A percentile compares a stretch with the other conserved stretches of the same genome.
These are phyloP conservation scores for Euphorbia corollata DNA, from an alignment of 441 rosid genomes.

Conservation along the genomic window DNA sequence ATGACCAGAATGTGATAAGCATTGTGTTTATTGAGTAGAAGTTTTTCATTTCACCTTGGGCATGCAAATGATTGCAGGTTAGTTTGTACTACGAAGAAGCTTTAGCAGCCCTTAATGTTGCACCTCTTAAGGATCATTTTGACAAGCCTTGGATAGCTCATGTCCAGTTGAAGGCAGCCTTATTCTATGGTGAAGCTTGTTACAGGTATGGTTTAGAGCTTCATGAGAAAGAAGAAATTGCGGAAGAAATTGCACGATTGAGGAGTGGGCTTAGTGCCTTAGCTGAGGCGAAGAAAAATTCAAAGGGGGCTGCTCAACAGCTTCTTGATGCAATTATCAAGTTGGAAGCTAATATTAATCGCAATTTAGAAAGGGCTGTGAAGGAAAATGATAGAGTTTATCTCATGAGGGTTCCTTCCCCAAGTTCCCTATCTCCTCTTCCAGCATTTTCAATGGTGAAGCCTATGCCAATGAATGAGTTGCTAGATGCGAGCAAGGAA, in stretches of 20 bases:
- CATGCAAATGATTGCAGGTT: conserved; percentile 39
- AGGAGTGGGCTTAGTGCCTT: conserved; percentile 59
- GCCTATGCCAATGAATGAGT: conserved; percentile 71
- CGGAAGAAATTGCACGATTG: conserved; percentile 87
- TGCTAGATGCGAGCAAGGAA: conserved; percentile 92
- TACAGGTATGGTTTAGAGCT: conserved; percentile 72
- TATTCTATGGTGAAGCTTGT: conserved; percentile 84
- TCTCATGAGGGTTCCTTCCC: conserved; percentile 90
- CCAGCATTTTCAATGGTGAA: conserved; percentile 90
- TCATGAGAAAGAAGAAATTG: conserved; percentile 91
- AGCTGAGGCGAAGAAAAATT: conserved; percentile 66
- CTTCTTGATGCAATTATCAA: conserved; percentile 72
- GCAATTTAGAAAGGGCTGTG: conserved; percentile 76
- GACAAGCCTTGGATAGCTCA: conserved; percentile 85
- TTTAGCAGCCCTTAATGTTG: conserved; percentile 51
- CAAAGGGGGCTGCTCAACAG: conserved; percentile 78
- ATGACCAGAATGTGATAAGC: neutral
- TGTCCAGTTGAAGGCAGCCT: conserved; percentile 78
- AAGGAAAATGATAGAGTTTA: conserved; percentile 97
- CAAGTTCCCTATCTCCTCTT: conserved; percentile 61
- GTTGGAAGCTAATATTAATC: conserved; percentile 62
- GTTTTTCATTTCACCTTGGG: neutral
- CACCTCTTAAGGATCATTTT: conserved; percentile 85
- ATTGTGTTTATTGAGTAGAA: neutral
- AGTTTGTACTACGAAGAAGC: conserved; percentile 90